Evolutionary conservation across 371 early-diverging fungal species (phyloP).

Genomic region (Mucor sp.): DNA sequence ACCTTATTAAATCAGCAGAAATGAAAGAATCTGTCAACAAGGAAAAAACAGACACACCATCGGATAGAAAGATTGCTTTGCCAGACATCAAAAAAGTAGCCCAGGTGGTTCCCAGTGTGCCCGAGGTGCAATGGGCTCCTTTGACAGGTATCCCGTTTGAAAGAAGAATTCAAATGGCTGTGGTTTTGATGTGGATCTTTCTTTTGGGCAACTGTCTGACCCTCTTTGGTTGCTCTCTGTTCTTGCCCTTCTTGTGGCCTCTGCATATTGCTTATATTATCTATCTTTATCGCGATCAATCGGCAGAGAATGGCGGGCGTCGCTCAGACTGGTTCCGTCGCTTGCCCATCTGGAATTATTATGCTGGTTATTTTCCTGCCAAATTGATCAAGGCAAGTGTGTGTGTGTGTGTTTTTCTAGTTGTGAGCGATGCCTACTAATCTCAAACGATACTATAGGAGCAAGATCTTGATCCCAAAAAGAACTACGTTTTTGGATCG

Average conservation of each 20-base stretch:
- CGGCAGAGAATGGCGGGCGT: conserved; percentile 70
- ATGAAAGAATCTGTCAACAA: not conserved
- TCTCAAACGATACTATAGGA: not conserved
- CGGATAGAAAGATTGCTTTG: not conserved
- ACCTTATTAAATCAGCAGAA: not conserved
- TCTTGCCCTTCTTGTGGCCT: conserved; percentile 55
- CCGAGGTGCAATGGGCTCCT: conserved; percentile 62
- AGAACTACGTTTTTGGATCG: conserved; percentile 77
- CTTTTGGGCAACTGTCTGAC: conserved; percentile 58
- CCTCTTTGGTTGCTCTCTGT: conserved; percentile 45
- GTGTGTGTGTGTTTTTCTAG: no score
- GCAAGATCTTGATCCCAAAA: conserved; percentile 69
- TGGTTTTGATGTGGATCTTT: conserved; percentile 62
- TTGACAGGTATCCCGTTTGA: conserved; percentile 68
- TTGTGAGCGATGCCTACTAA: not conserved
- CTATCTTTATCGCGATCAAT: conserved; percentile 50
- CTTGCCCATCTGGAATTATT: conserved; percentile 60
- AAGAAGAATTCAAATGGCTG: conserved; percentile 73
- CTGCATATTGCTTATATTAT: conserved; percentile 64
- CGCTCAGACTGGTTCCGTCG: conserved; percentile 55
- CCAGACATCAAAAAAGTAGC: not conserved
- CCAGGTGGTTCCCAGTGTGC: not conserved
- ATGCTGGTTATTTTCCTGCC: conserved; percentile 79
- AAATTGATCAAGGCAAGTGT: conserved; percentile 61
- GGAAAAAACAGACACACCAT: not conserved